A percentile compares a stretch with the other conserved stretches of the same genome.
Conservation (phyloP, 192 early-diverging fungal genomes). For the Umbelopsis sp. region DNA sequence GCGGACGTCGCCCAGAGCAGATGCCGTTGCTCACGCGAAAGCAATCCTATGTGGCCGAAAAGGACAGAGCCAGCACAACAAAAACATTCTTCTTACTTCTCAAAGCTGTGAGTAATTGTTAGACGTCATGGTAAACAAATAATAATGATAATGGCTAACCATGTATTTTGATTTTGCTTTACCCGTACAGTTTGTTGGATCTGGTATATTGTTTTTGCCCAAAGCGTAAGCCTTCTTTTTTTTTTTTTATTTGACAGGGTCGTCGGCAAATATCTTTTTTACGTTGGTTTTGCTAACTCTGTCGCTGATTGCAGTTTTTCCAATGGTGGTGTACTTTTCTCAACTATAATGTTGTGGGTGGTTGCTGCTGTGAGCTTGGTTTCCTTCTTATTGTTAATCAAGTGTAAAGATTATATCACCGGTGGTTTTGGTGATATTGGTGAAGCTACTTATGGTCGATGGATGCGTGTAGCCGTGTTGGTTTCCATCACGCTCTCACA, state of each 20-base stretch:
- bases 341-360: conserved; percentile 57
- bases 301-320: conserved; percentile 40
- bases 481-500: conserved; percentile 42
- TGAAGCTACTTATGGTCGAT: conserved; percentile 31
- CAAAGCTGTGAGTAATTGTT: conserved; percentile 37
- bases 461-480: conserved; percentile 38
- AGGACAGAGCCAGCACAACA: conserved; percentile 44
- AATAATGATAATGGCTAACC: neutral
- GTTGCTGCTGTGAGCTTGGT: conserved; percentile 60
- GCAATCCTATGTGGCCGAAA: conserved; percentile 29
- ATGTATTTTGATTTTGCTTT: neutral
- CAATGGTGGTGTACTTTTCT: conserved; percentile 67
- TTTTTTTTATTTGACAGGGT: neutral
- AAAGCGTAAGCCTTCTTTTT: conserved; percentile 32
- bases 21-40: conserved; percentile 1
- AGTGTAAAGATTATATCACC: conserved; percentile 56
- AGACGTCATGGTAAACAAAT: neutral
- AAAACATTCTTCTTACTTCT: conserved; percentile 62
- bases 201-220: conserved; percentile 57
- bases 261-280: neutral
- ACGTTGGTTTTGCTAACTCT: too few species aligned
- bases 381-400: conserved; percentile 63
- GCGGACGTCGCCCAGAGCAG: conserved; percentile 10
- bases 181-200: conserved; percentile 47
- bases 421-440: conserved; percentile 65